Base-by-base conservation (phyloP, 2,329 filamentous ascomycete species). In the Colletotrichum sp. region DNA sequence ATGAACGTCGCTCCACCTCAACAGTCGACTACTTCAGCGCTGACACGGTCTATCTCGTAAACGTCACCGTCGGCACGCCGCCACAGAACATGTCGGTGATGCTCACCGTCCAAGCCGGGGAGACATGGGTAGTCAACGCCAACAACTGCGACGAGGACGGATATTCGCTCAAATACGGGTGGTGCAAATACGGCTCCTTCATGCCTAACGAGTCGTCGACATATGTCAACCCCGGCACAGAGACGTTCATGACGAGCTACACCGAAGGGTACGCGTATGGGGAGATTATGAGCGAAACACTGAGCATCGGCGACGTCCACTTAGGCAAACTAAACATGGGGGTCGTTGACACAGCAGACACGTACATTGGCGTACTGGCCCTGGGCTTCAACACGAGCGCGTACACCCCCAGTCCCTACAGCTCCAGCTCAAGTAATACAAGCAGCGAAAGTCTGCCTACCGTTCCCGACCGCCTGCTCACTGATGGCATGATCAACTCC, bases 391-490 rank as follows among this genome's bases (percentile, higher is more conserved):
- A 86, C 77, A 81, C 85, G 30, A 91, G 88, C 78, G 88, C 89
- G 73, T 86, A 87, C 52, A 81, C 8, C 2, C n/a, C 55, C 1
- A 52, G 26, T 13, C 43, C 43, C 48, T 28, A 24, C 16, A 65
- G 89, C 15, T 52, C 62, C 3, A 80, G 34, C 24, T 24, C 38
- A 9, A 76, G 28, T 18, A 28, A n/a, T 1, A 0, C 6, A 80
- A 83, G 0, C 10, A 26, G 36, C 15, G 18, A 38, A 18, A 21
- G 34, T 4, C 21, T 91, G 90, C 85, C 87, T 8, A 91, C 94
- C 80, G 85, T 96, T 26, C 87, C 95, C 18, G 89, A 93, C 81
- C 87, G 91, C 78, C 87, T 96, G 81, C 87, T 91, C 26, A 82
- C 89, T 26, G 89, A 94, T 79, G 90, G 90, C 62, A 81, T 89